Evolutionary conservation across 345 rosid genomes (phyloP).

Genomic region (Cardamine occulta): DNA sequence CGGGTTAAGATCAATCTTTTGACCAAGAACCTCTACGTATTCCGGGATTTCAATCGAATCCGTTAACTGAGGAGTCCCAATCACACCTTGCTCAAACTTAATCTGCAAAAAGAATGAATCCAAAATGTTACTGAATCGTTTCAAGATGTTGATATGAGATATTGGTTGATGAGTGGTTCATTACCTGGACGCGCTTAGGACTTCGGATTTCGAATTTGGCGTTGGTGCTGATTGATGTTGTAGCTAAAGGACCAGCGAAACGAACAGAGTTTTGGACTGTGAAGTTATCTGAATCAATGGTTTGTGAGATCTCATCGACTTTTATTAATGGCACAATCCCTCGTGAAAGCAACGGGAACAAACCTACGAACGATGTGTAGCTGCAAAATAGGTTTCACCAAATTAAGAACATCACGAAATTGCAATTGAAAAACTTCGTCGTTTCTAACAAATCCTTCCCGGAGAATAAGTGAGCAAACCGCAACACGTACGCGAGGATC

Average conservation of each 20-base stretch:
- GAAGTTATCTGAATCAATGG: conserved; percentile 73
- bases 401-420: conserved; percentile 5
- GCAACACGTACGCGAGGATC: conserved; percentile 77
- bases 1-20: conserved; percentile 69
- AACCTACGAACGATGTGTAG: conserved; percentile 70
- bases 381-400: conserved; percentile 38
- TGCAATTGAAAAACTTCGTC: background rate
- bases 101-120: conserved; percentile 47
- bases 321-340: conserved; percentile 58
- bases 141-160: background rate
- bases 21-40: conserved; percentile 77
- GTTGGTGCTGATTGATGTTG: conserved; percentile 69
- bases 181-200: conserved; percentile 84
- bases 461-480: background rate
- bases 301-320: conserved; percentile 89
- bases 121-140: conserved; percentile 5
- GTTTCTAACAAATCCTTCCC: conserved; percentile 4
- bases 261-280: conserved; percentile 72
- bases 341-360: conserved; percentile 74
- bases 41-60: conserved; percentile 84
- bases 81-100: conserved; percentile 81
- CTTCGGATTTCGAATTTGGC: conserved; percentile 88
- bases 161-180: background rate
- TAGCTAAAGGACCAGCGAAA: conserved; percentile 72
- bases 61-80: conserved; percentile 88